Base-by-base conservation (phyloP, 106 monocot species). In the Phalaenopsis equestris region DNA sequence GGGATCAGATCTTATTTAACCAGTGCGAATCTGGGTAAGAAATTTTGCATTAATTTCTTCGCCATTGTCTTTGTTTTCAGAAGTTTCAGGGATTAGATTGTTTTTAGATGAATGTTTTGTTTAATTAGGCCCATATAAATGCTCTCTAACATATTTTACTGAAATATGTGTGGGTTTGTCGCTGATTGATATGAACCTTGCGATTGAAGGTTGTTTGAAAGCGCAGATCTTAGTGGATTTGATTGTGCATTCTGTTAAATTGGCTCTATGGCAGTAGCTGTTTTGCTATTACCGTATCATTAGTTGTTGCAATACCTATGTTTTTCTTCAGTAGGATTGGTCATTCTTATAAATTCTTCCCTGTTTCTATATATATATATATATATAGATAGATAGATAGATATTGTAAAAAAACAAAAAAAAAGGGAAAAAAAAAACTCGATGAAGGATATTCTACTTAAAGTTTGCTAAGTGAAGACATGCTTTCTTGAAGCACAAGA, bases 161-260 rank as follows among this genome's bases (percentile, higher is more conserved):
- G 6, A 61, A 61, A 61, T 61, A n/a, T 61, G 18, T 21, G 19
- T 61, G 61, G 19, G 61, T 7, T n/a, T 52, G 8, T 61, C 21
- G 61, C 21, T 61, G n/a, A 61, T 61, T n/a, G 21, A 61, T n/a
- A n/a, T 61, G 61, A 61, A 61, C 21, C 21, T 61, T 61, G 1
- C 6, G 19, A n/a, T 61, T 18, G 10, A 61, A n/a, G 19, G 61
- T 9, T 61, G 61, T 61, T 61, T 4, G 61, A 61, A 61, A 61
- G n/a, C 61, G 61, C 21, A 61, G 61, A 61, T 18, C 61, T 61
- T 61, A 5, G n/a, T 61, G 18, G 61, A 61, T 61, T 61, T 61
- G 61, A n/a, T 61, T 21, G 61, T n/a, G 21, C 61, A 61, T 61
- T 52, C 52, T 61, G 61, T 61, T 61, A n/a, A 61, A 61, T n/a